Evolutionary conservation across 768 basidiomycete species (phyloP).

Genomic region (Leccinum uliginosum): DNA sequence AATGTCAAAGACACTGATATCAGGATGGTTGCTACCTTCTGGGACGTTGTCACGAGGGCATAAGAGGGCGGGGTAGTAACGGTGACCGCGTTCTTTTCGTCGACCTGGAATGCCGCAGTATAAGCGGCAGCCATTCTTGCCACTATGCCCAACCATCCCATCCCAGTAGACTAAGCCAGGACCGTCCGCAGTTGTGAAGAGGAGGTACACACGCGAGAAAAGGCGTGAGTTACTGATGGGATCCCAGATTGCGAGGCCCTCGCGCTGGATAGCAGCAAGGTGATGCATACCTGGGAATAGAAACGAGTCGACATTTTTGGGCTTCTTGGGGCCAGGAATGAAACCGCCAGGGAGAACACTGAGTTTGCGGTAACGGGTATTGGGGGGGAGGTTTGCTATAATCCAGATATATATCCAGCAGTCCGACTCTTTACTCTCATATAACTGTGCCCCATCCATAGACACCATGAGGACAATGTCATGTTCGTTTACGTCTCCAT

Average conservation of each 20-base stretch:
- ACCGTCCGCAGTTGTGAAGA: constrained; percentile 25
- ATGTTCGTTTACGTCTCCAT: constrained; percentile 9
- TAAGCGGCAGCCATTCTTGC: constrained; percentile 32
- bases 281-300: constrained; percentile 4
- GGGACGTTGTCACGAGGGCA: constrained; percentile 26
- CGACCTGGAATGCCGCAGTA: constrained; percentile 25
- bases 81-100: constrained; percentile 18
- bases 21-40: constrained; percentile 26
- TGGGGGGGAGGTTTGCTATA: constrained; percentile 14
- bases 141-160: constrained; percentile 33
- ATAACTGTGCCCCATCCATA: constrained; percentile 39
- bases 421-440: neutral
- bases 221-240: too few relatives aligned
- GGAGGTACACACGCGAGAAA: neutral
- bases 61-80: constrained; percentile 33
- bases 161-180: constrained; percentile 25
- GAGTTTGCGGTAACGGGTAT: neutral
- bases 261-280: neutral
- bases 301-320: constrained; percentile 1
- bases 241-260: constrained; percentile 1
- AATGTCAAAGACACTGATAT: constrained; percentile 24
- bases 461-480: constrained; percentile 13
- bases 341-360: neutral
- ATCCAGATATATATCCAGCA: constrained; percentile 37
- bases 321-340: constrained; percentile 2